Percentiles rank a stretch among this genome's conserved stretches.
Conservation (phyloP, 108 stramenopile species). For the Thalassiosira profunda region DNA sequence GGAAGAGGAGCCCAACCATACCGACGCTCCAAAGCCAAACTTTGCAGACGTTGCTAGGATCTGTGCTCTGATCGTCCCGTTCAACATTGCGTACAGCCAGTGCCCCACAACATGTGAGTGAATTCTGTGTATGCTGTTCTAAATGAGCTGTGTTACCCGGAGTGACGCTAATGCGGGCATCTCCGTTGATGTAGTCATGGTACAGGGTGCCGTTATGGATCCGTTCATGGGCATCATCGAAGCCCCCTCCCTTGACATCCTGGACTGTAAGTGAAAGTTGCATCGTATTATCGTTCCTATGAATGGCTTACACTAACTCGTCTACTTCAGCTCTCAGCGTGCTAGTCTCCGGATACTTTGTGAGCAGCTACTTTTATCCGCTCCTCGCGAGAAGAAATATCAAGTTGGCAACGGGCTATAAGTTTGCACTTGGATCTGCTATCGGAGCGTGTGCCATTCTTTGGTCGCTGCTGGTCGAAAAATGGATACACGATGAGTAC, state of each 20-base stretch:
- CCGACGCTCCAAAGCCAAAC: slow-evolving; percentile 30
- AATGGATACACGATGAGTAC: slow-evolving; percentile 68
- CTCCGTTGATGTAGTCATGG: slow-evolving; percentile 31
- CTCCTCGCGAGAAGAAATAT: slow-evolving; percentile 62
- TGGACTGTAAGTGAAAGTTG: slow-evolving; percentile 59
- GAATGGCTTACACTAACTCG: no score
- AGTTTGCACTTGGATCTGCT: slow-evolving; percentile 84
- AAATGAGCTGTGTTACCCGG: no score
- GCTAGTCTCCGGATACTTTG: slow-evolving; percentile 70
- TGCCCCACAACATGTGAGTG: slow-evolving; percentile 82
- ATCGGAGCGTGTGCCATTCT: slow-evolving; percentile 73
- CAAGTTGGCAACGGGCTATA: slow-evolving; percentile 79
- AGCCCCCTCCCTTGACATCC: slow-evolving; percentile 81
- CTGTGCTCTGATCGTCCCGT: slow-evolving; percentile 77
- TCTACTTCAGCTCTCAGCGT: slow-evolving; percentile 79
- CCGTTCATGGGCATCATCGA: slow-evolving; percentile 76
- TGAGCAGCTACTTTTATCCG: slow-evolving; percentile 73
- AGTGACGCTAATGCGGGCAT: neutral
- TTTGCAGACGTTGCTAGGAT: slow-evolving; percentile 43
- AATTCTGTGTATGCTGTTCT: slow-evolving; percentile 31
- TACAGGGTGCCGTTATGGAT: slow-evolving; percentile 87
- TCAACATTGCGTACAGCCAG: slow-evolving; percentile 89
- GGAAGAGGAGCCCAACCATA: slow-evolving; percentile 26
- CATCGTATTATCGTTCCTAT: no score
- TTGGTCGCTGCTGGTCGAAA: slow-evolving; percentile 75